Evolutionary conservation across 805 yeast species (phyloP).

Genomic region (Kodamaea restingae): DNA sequence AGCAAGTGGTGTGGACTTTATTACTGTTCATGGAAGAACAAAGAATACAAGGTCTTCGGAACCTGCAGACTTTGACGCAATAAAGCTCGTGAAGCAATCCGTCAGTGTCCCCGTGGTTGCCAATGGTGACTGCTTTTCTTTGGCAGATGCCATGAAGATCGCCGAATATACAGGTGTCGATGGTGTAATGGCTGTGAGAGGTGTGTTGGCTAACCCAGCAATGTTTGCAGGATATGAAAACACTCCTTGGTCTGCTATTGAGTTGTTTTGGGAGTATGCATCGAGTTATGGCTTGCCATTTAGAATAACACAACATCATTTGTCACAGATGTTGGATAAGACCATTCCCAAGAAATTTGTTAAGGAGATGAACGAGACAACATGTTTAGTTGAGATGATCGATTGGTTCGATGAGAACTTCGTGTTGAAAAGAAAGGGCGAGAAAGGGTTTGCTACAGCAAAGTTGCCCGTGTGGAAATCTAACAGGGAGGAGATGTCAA

Average conservation of each 20-base stretch:
- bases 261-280: constrained; percentile 73
- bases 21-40: constrained; percentile 92
- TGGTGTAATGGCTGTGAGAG: constrained; percentile 96
- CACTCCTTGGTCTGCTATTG: constrained; percentile 92
- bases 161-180: constrained; percentile 68
- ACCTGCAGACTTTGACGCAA: constrained; percentile 82
- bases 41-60: constrained; percentile 77
- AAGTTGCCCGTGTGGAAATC: constrained; percentile 32
- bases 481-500: constrained; percentile 9
- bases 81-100: constrained; percentile 55
- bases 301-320: constrained; percentile 80
- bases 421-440: constrained; percentile 61
- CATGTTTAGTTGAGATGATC: constrained; percentile 56
- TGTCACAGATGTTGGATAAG: constrained; percentile 79
- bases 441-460: constrained; percentile 61
- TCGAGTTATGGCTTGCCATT: constrained; percentile 82
- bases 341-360: constrained; percentile 26
- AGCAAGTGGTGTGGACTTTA: constrained; percentile 85
- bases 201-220: constrained; percentile 81
- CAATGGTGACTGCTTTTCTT: constrained; percentile 86
- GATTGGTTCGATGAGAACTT: constrained; percentile 82
- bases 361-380: constrained; percentile 60
- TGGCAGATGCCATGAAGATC: constrained; percentile 62
- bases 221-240: constrained; percentile 67
- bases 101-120: constrained; percentile 81